phyloP scores from a whole-genome alignment of 2,329 filamentous ascomycete species.

The Fusarium guadeloupense region DNA sequence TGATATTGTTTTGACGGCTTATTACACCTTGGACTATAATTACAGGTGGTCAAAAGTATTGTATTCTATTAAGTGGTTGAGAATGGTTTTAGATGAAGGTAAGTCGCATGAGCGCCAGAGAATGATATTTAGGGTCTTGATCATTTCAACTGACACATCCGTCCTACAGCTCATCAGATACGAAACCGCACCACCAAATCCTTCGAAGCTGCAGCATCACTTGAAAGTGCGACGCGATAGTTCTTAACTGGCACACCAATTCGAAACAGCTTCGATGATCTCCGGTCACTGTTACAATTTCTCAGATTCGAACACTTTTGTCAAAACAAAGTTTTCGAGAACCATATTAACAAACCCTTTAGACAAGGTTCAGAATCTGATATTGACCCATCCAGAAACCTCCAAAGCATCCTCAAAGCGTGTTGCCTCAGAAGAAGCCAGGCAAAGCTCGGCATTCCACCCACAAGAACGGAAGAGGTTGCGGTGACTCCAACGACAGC shows the following conservation, averaged over 20 bases:
- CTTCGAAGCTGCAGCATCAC: fast-evolving
- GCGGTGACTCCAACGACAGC: neutral
- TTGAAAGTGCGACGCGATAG: fast-evolving
- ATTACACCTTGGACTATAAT: neutral
- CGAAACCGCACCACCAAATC: neutral
- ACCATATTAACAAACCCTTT: neutral
- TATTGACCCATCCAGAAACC: fast-evolving
- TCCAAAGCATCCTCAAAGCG: neutral
- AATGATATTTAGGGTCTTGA: fast-evolving
- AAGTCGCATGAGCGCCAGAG: fast-evolving
- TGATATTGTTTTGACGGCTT: neutral
- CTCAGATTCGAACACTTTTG: neutral
- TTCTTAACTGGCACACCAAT: neutral
- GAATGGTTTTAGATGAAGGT: neutral
- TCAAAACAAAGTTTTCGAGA: fast-evolving
- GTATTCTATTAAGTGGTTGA: neutral
- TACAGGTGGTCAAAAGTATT: fast-evolving
- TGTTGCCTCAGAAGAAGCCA: neutral
- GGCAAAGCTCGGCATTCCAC: fast-evolving
- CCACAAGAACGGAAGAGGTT: fast-evolving
- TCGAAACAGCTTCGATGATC: neutral
- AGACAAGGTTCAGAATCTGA: fast-evolving
- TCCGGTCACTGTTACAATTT: neutral
- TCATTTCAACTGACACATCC: fast-evolving
- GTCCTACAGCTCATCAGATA: neutral